Percentiles rank a stretch among this genome's conserved stretches.
Evolutionary conservation across 2,329 filamentous ascomycete genomes (phyloP).

Genomic region (Cercospora sp.): DNA sequence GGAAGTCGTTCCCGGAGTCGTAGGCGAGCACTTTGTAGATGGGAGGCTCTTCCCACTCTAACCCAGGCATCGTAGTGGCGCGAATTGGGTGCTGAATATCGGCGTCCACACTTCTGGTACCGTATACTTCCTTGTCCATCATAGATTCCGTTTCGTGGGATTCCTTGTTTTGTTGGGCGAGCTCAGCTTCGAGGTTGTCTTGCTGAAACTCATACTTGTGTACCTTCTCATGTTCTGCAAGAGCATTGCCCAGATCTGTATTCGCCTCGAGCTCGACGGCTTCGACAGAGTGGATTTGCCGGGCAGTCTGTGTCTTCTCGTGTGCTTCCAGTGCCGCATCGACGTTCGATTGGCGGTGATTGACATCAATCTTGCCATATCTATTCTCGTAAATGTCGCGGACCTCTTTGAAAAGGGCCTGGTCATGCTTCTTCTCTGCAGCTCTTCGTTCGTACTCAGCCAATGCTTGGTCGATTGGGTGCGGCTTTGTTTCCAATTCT

Average conservation of each 20-base stretch:
- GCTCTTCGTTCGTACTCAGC: conserved; percentile 24
- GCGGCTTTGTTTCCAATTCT: background rate
- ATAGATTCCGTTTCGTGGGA: conserved; percentile 24
- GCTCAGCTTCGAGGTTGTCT: conserved; percentile 30
- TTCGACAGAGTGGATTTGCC: background rate
- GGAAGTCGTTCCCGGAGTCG: conserved; percentile 58
- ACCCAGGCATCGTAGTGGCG: background rate
- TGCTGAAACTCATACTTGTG: conserved; percentile 26
- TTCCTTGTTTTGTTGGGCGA: conserved; percentile 28
- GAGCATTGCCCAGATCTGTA: conserved; percentile 29
- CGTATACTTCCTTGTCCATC: conserved; percentile 24
- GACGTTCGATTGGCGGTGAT: conserved; percentile 31
- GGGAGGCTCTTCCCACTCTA: conserved; percentile 37
- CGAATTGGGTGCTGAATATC: conserved; percentile 13
- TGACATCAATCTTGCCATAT: conserved; percentile 44
- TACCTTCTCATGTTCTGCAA: conserved; percentile 33
- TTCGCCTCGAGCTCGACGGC: conserved; percentile 28
- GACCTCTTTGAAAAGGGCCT: conserved; percentile 42
- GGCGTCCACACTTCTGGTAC: conserved; percentile 18
- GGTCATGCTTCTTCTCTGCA: conserved; percentile 35
- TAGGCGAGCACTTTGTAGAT: conserved; percentile 69
- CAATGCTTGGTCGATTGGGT: conserved; percentile 13
- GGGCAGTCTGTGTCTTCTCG: conserved; percentile 1
- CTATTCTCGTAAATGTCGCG: conserved; percentile 46
- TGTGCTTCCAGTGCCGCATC: conserved; percentile 9